phyloP scores from a whole-genome alignment of 139 green algal genomes.

The Gonium pectorale region DNA sequence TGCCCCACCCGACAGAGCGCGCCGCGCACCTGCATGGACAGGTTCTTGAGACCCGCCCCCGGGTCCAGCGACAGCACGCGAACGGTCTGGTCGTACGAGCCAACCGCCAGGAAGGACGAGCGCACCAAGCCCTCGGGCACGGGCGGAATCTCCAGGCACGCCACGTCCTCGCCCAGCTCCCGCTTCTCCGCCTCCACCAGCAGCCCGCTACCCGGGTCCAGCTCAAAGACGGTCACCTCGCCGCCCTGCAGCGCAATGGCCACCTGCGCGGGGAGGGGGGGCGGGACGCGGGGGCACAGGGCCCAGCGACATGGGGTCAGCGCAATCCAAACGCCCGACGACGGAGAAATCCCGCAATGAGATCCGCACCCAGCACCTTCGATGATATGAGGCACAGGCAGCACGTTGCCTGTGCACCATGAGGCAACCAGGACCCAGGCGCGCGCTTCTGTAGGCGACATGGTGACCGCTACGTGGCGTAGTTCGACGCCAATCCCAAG shows the following conservation, averaged over 20 bases:
- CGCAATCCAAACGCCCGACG: no score
- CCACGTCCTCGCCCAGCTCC: slow-evolving; percentile 93
- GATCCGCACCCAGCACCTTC: no score
- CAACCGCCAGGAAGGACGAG: slow-evolving; percentile 89
- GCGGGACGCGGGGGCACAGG: not conserved
- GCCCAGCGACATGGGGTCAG: no score
- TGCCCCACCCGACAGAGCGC: not conserved
- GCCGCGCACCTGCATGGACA: slow-evolving; percentile 68
- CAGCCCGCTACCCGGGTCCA: slow-evolving; percentile 83
- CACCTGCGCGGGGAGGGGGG: slow-evolving; percentile 50
- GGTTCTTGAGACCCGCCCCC: slow-evolving; percentile 78
- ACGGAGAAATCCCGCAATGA: no score
- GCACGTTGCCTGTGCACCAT: no score
- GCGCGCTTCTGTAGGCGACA: no score
- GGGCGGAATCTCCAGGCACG: slow-evolving; percentile 78
- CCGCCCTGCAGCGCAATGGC: slow-evolving; percentile 90
- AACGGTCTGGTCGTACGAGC: slow-evolving; percentile 89
- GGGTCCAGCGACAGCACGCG: slow-evolving; percentile 92
- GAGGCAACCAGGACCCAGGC: no score
- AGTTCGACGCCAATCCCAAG: no score
- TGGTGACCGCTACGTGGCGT: no score
- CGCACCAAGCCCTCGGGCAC: slow-evolving; percentile 75
- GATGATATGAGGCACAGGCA: no score
- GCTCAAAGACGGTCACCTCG: slow-evolving; percentile 97
- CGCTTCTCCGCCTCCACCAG: slow-evolving; percentile 94